Base-by-base conservation (phyloP, 306 rosid genomes). In the Lathyrus oleraceus region DNA sequence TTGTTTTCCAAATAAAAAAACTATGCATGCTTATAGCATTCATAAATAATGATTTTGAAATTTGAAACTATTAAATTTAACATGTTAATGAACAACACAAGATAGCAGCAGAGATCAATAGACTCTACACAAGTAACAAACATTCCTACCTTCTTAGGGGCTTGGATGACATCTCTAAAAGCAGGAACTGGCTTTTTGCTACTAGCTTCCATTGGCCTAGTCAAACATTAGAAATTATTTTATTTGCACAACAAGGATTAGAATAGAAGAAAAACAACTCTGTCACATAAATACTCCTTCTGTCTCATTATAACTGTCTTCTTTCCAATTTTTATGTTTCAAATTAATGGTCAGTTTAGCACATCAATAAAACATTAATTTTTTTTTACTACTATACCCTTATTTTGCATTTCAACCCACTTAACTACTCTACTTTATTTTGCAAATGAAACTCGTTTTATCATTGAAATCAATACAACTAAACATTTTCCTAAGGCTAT, bases 151-250 rank as follows among this genome's bases (percentile, higher is more conserved):
- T 73, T 88, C 79, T 94, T 94, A 2, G 97, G 87, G 79, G 83
- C 91, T 78, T 88, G 95, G 14, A 90, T 72, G 14, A 87, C 87
- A 52, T 88, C 98, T 82, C 97, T 83, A 42, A 76, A 76, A 65
- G 79, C 73, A 75, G 89, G 63, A 76, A 91, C 91, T 5, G 95
- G 97, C 84, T 88, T 91, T 78, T 80, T 88, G 85, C 96, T 64
- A 72, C 91, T 88, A 61, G 65, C 97, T 78, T 94, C 96, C 94
- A 87, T 87, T 20, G 98, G 98, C 91, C 98, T 94, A 65, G 52
- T 61, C 40, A 76, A 63, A 72, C 68, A 69, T 54, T 15, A 48
- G 43, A 11, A 47, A 79, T 45, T 39, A 45, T 72, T 36, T 44
- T 43, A 79, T 59, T 77, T 58, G 6, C 40, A 74, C 39, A 39